Evolutionary conservation across 1,139 yeast species (phyloP).

Genomic region (Wickerhamomyces sp.): DNA sequence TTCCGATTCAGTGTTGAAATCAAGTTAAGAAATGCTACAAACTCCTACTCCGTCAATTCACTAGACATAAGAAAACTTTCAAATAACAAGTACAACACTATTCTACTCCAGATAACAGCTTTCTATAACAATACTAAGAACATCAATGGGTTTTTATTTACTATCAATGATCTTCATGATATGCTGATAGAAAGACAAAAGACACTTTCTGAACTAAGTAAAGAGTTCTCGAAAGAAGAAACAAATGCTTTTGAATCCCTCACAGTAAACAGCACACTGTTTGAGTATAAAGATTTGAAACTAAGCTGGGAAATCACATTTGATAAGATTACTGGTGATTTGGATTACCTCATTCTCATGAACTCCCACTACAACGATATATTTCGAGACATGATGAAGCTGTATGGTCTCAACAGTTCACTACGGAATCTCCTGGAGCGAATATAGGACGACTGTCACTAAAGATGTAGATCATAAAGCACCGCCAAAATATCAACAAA

Average conservation of each 20-base stretch:
- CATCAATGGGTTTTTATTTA: slow-evolving; percentile 15
- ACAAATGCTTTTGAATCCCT: neutral
- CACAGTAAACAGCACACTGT: too few relatives aligned
- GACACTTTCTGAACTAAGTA: slow-evolving; percentile 5
- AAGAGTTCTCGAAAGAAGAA: neutral
- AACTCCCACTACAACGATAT: neutral
- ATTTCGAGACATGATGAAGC: neutral
- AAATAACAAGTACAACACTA: slow-evolving; percentile 18
- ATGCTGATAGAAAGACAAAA: slow-evolving; percentile 8
- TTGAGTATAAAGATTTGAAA: neutral
- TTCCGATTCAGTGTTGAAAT: slow-evolving; percentile 11
- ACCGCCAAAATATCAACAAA: neutral
- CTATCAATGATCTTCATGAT: slow-evolving; percentile 14
- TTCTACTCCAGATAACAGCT: slow-evolving; percentile 6
- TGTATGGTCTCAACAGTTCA: neutral
- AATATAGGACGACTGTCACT: neutral
- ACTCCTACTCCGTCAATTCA: slow-evolving; percentile 10
- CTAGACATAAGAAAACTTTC: slow-evolving; percentile 12
- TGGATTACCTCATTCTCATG: neutral
- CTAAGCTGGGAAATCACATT: neutral
- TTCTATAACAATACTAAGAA: slow-evolving; percentile 10
- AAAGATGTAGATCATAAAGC: neutral
- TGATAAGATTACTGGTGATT: neutral
- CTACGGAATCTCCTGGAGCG: neutral
- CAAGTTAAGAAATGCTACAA: slow-evolving; percentile 5